Conservation (phyloP, 306 rosid genomes). For the Lupinus albus region DNA sequence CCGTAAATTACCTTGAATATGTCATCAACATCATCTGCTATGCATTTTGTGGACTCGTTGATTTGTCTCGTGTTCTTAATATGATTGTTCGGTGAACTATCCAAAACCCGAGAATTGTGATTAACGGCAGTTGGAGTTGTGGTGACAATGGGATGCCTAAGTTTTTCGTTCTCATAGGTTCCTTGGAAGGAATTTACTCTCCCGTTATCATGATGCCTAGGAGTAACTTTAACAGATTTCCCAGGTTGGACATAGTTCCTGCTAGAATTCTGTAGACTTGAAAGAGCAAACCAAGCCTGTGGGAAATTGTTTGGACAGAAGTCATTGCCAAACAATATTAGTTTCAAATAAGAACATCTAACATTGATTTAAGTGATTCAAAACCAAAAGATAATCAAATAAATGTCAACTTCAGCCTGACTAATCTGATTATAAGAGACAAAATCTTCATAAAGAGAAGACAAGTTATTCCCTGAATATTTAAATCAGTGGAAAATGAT, state of each 20-base stretch:
- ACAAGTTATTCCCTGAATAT: slow-evolving; percentile 9
- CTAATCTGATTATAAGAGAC: slow-evolving; percentile 10
- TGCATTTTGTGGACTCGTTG: slow-evolving; percentile 42
- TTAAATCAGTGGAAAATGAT: slow-evolving; percentile 9
- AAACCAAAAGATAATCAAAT: slow-evolving; percentile 26
- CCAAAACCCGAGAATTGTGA: slow-evolving; percentile 47
- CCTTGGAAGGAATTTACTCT: slow-evolving; percentile 43
- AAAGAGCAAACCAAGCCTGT: slow-evolving; percentile 83
- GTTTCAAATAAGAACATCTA: slow-evolving; percentile 9
- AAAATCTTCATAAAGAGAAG: slow-evolving; percentile 22
- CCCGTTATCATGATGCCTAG: slow-evolving; percentile 41
- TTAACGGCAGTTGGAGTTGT: slow-evolving; percentile 45
- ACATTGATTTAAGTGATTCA: not conserved
- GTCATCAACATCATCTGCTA: slow-evolving; percentile 51
- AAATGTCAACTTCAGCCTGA: slow-evolving; percentile 22
- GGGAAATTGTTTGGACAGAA: slow-evolving; percentile 33
- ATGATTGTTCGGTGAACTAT: slow-evolving; percentile 46
- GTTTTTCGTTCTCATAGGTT: slow-evolving; percentile 38
- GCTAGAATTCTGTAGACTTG: slow-evolving; percentile 63
- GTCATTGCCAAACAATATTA: slow-evolving; percentile 28
- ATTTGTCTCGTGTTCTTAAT: slow-evolving; percentile 43
- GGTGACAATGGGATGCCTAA: slow-evolving; percentile 44
- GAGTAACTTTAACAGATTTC: slow-evolving; percentile 48
- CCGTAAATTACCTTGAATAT: slow-evolving; percentile 68
- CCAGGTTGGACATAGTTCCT: slow-evolving; percentile 70